These are phyloP conservation scores for Tolypocladium inflatum DNA, from an alignment of 2,329 filamentous ascomycete genomes.

Conservation along the genomic window DNA sequence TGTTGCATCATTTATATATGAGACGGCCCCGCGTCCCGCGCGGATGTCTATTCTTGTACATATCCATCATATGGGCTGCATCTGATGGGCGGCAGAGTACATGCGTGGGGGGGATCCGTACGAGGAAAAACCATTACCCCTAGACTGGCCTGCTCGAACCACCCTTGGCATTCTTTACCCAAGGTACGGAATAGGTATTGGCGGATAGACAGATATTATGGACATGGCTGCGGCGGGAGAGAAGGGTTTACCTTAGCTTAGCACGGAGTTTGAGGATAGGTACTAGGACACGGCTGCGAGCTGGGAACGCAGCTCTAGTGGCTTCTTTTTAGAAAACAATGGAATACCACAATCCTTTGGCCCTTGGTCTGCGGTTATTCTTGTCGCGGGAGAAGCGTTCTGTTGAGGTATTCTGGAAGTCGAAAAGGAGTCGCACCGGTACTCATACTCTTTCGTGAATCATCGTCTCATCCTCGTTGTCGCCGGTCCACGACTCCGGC, in stretches of 20 bases:
- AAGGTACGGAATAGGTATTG: background rate
- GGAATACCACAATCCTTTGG: background rate
- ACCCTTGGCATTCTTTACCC: background rate
- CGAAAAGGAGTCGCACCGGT: too few species aligned
- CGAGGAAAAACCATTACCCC: background rate
- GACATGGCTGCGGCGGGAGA: background rate
- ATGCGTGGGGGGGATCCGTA: background rate
- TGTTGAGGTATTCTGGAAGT: too few species aligned
- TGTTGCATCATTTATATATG: background rate
- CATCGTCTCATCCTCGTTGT: too few species aligned
- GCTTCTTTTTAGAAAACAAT: background rate
- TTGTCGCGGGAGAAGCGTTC: too few species aligned
- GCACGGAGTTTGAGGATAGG: conserved; percentile 4
- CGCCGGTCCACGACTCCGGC: too few species aligned
- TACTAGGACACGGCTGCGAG: background rate
- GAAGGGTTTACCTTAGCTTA: background rate
- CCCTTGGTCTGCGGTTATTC: background rate
- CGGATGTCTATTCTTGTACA: background rate
- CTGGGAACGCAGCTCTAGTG: background rate
- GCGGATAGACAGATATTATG: background rate
- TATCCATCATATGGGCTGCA: background rate
- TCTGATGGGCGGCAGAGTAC: background rate
- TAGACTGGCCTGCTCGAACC: background rate
- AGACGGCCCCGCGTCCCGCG: background rate
- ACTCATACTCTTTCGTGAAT: too few species aligned